Evolutionary conservation across 179 eudicot genomes (phyloP).

Genomic region (Camellia oleifera): DNA sequence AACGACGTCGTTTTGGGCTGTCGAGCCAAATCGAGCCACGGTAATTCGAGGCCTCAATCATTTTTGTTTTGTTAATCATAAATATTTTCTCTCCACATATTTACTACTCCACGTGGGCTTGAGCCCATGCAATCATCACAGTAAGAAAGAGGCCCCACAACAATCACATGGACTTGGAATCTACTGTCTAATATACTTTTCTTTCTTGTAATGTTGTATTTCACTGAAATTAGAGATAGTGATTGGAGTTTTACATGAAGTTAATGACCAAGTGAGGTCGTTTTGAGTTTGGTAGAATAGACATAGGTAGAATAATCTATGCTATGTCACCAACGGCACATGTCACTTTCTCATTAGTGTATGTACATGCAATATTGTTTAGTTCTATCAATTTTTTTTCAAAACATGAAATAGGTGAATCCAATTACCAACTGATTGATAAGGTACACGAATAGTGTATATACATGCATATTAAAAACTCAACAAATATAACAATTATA

Average conservation of each 20-base stretch:
- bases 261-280: background rate
- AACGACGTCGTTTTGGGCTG: no score
- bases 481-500: no score
- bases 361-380: no score
- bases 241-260: background rate
- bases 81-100: background rate
- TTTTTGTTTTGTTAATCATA: background rate
- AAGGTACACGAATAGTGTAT: no score
- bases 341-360: background rate
- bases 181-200: background rate
- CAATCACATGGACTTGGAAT: background rate
- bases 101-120: background rate
- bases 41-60: no score
- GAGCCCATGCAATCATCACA: conserved; percentile 1
- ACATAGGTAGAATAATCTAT: conserved; percentile 3
- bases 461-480: no score
- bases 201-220: background rate
- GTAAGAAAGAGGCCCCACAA: background rate
- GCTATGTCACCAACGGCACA: background rate
- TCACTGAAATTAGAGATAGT: background rate
- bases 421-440: no score
- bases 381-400: no score
- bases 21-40: no score
- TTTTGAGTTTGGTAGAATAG: background rate
- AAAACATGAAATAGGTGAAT: no score